Conservation (phyloP, 2,329 filamentous ascomycete genomes). For the Botrytis galanthina region DNA sequence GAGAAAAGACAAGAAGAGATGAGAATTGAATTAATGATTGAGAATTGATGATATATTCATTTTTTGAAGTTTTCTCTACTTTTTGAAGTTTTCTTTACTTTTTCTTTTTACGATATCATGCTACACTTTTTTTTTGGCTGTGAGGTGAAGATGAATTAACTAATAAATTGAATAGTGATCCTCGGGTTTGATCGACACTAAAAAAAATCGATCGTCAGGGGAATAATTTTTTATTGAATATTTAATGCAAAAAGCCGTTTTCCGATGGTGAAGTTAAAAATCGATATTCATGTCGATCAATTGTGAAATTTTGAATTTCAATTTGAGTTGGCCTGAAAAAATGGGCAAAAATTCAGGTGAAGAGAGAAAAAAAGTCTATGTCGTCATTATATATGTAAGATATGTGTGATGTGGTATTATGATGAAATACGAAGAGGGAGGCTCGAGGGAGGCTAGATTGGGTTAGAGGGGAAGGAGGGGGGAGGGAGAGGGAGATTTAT, state of each 20-base stretch:
- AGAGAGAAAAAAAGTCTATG: not conserved
- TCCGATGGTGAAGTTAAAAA: not conserved
- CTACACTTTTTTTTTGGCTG: not conserved
- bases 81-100: not conserved
- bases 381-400: not conserved
- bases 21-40: constrained; percentile 9
- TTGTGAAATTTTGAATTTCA: not conserved
- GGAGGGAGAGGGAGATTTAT: no score
- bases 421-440: not conserved
- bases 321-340: no score
- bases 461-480: not conserved
- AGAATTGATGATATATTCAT: not conserved
- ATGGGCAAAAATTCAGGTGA: no score
- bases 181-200: not conserved
- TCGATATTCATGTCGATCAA: not conserved
- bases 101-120: no score
- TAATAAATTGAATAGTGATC: not conserved
- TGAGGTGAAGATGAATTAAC: not conserved
- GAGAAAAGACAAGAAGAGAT: not conserved
- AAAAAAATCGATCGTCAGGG: not conserved
- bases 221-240: not conserved
- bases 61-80: not conserved
- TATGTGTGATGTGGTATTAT: not conserved
- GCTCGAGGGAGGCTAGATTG: not conserved
- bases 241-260: not conserved